Base-by-base conservation (phyloP, 768 basidiomycete genomes). In the Tubosaeta sp. region DNA sequence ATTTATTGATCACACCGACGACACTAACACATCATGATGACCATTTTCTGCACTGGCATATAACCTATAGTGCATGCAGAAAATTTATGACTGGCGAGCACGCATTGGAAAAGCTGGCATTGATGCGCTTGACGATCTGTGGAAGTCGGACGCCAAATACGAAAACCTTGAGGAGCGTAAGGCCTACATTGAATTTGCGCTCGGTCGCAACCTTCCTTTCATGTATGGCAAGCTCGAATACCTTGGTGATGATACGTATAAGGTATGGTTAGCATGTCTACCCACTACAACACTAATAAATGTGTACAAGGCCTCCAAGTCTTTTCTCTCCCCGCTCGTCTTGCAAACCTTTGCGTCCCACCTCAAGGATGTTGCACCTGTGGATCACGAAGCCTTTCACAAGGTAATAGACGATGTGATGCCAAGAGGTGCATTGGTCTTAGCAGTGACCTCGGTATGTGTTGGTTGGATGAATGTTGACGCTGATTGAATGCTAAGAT, bases 31-130 rank as follows among this genome's bases (percentile, higher is more conserved):
- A n/a, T n/a, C n/a, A n/a, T n/a, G n/a, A n/a, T n/a, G n/a, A n/a
- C n/a, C n/a, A n/a, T n/a, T n/a, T n/a, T n/a, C n/a, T n/a, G n/a
- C n/a, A n/a, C n/a, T n/a, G n/a, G n/a, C n/a, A n/a, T n/a, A n/a
- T n/a, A n/a, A n/a, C n/a, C n/a, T 32, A 3, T 38, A 40, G 39
- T 48, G 38, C 9, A 40, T 48, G 47, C 47, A 48, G 2, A 48
- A 41, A 21, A 41, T n/a, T 18, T 49, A 49, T 18, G 40, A 49
- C 2, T 49, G 48, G 48, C 31, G 4, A 13, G 32, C 39, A 9
- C 30, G 25, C 29, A 48, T 48, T 18, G 40, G 40, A 1, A 49
- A 32, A n/a, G 48, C 39, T 1, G 30, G 19, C 4, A 13, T 34
- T n/a, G 29, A 48, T 6, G 39, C 39, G 4, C 9, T 32, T 4